Evolutionary conservation across 192 early-diverging fungal genomes (phyloP).

Genomic region (Physocladia obscura): DNA sequence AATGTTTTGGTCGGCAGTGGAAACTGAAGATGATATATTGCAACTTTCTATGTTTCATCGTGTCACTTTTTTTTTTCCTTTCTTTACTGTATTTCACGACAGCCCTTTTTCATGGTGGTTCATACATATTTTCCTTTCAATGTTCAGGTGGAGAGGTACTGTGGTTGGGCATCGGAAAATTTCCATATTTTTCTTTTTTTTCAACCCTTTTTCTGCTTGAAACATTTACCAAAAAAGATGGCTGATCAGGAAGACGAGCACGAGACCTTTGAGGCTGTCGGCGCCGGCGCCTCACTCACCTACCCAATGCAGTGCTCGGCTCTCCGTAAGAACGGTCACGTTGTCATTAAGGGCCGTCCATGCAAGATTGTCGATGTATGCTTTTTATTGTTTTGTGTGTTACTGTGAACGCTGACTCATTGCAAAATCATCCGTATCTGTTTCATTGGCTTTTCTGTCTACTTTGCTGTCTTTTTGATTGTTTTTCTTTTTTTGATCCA

Average conservation of each 20-base stretch:
- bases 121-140: neutral
- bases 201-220: neutral
- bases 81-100: no score
- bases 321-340: constrained; percentile 97
- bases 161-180: no score
- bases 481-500: neutral
- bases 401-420: neutral
- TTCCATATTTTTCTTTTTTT: no score
- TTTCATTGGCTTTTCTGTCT: neutral
- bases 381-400: neutral
- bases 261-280: constrained; percentile 51
- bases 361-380: constrained; percentile 99
- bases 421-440: neutral
- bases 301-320: constrained; percentile 97
- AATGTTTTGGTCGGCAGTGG: no score
- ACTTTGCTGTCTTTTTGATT: neutral
- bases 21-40: no score
- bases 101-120: neutral
- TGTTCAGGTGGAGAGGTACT: no score
- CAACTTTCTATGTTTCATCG: no score
- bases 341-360: constrained; percentile 97
- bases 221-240: constrained; percentile 3
- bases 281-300: constrained; percentile 87
- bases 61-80: no score
- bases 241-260: constrained; percentile 27